Conservation (phyloP, 2,329 filamentous ascomycete species). For the Lojkania enalia region DNA sequence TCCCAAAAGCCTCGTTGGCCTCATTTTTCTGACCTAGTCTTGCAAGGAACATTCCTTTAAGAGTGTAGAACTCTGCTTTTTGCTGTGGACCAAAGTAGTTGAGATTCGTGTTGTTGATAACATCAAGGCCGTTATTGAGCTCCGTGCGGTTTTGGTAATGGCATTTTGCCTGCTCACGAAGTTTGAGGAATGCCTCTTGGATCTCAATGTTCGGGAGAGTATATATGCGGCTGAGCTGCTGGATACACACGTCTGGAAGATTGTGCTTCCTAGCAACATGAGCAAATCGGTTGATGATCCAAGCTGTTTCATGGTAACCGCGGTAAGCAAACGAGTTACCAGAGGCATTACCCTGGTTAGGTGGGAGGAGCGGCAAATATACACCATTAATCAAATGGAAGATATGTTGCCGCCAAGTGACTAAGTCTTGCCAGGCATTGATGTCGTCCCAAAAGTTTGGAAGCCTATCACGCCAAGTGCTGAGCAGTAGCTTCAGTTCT, state of each 20-base stretch:
- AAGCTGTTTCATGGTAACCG: constrained; percentile 97
- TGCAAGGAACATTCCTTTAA: constrained; percentile 99
- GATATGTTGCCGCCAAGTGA: constrained; percentile 99
- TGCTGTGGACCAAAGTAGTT: constrained; percentile 97
- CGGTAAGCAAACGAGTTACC: constrained; percentile 95
- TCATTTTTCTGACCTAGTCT: constrained; percentile 90
- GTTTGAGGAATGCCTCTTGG: constrained; percentile 96
- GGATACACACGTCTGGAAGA: constrained; percentile 95
- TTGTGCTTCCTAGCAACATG: constrained; percentile 97
- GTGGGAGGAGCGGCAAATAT: constrained; percentile 82
- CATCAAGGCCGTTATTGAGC: constrained; percentile 88
- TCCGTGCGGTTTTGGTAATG: constrained; percentile 96
- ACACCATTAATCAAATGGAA: constrained; percentile 96
- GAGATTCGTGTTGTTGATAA: constrained; percentile 99
- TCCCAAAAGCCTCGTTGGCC: constrained; percentile 91
- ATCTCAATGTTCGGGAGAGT: constrained; percentile 99
- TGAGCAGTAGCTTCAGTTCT: constrained; percentile 89
- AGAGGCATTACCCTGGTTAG: constrained; percentile 73
- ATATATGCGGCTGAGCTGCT: constrained; percentile 95
- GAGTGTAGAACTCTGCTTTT: constrained; percentile 98
- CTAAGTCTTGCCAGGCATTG: constrained; percentile 97
- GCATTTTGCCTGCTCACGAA: constrained; percentile 98
- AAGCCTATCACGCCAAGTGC: constrained; percentile 91
- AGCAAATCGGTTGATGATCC: constrained; percentile 99
- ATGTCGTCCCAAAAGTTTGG: constrained; percentile 99